phyloP scores from a whole-genome alignment of 192 early-diverging fungal species.

The Rhizophagus prolifer region DNA sequence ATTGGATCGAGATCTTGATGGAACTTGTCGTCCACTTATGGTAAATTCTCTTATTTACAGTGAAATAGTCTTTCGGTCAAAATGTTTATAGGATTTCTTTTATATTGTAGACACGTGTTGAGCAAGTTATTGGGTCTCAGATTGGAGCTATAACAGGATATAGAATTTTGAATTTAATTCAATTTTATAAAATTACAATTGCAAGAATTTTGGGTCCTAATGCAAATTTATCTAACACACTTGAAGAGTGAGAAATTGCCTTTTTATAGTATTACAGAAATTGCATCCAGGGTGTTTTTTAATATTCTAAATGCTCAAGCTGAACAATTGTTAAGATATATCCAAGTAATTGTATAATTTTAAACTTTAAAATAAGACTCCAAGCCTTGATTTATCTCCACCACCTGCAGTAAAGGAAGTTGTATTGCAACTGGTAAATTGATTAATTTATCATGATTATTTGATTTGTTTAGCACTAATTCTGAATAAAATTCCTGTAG shows the following conservation, averaged over 20 bases:
- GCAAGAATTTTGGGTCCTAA: constrained; percentile 53
- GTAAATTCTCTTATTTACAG: constrained; percentile 36
- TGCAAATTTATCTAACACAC: constrained; percentile 49
- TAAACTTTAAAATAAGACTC: constrained; percentile 37
- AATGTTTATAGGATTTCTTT: neutral
- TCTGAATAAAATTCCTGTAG: constrained; percentile 34
- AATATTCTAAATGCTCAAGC: constrained; percentile 55
- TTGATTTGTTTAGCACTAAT: neutral
- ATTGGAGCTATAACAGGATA: constrained; percentile 65
- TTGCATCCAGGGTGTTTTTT: constrained; percentile 57
- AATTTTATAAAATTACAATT: constrained; percentile 76
- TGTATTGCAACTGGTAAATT: constrained; percentile 62
- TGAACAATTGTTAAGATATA: constrained; percentile 43
- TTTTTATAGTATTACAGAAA: constrained; percentile 46
- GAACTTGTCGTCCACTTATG: constrained; percentile 72
- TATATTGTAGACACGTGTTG: constrained; percentile 60
- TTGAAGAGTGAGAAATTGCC: constrained; percentile 50
- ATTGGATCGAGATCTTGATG: constrained; percentile 71
- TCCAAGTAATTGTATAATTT: constrained; percentile 39
- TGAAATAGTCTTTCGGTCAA: neutral
- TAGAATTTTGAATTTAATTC: constrained; percentile 67
- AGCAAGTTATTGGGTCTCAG: constrained; percentile 72
- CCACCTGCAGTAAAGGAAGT: constrained; percentile 67
- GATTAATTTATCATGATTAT: neutral
- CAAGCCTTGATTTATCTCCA: constrained; percentile 58